These are phyloP conservation scores for Leishmania major DNA, from an alignment of 208 protist genomes.

Conservation along the genomic window DNA sequence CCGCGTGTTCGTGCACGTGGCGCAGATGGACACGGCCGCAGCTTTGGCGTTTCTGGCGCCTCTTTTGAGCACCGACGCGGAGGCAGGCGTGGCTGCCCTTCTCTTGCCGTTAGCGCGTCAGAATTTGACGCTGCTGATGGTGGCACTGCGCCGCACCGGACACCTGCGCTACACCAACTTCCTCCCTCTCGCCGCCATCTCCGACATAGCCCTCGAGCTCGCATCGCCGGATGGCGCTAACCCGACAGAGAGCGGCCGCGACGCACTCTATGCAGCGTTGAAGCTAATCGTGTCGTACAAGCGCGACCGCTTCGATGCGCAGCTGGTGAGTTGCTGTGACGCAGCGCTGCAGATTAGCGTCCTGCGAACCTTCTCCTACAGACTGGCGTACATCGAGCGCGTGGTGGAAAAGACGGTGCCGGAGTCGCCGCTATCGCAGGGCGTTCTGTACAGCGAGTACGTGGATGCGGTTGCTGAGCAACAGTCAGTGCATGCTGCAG, in stretches of 20 bases:
- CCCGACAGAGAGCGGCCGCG: constrained; percentile 34
- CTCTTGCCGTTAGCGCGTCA: constrained; percentile 69
- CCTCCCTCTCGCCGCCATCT: constrained; percentile 71
- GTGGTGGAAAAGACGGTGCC: constrained; percentile 53
- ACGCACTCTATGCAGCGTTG: constrained; percentile 45
- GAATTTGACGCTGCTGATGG: constrained; percentile 66
- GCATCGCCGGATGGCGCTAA: constrained; percentile 26
- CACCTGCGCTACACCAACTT: constrained; percentile 28
- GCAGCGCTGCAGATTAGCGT: constrained; percentile 60
- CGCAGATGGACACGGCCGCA: constrained; percentile 22
- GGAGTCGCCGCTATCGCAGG: constrained; percentile 35
- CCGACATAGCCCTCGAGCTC: constrained; percentile 55
- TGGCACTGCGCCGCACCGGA: constrained; percentile 44
- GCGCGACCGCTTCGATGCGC: constrained; percentile 26
- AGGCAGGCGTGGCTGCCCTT: constrained; percentile 25
- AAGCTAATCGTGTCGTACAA: constrained; percentile 36
- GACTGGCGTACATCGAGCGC: constrained; percentile 47
- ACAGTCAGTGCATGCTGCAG: constrained; percentile 36
- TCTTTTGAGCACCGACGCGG: constrained; percentile 25
- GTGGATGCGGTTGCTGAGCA: constrained; percentile 33
- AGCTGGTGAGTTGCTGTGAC: constrained; percentile 42
- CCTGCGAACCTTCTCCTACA: constrained; percentile 46
- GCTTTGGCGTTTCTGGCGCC: constrained; percentile 27
- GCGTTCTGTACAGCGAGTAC: constrained; percentile 54
- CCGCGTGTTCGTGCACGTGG: constrained; percentile 39